Evolutionary conservation across 2,329 filamentous ascomycete genomes (phyloP).

Genomic region (Trichoderma sp.): DNA sequence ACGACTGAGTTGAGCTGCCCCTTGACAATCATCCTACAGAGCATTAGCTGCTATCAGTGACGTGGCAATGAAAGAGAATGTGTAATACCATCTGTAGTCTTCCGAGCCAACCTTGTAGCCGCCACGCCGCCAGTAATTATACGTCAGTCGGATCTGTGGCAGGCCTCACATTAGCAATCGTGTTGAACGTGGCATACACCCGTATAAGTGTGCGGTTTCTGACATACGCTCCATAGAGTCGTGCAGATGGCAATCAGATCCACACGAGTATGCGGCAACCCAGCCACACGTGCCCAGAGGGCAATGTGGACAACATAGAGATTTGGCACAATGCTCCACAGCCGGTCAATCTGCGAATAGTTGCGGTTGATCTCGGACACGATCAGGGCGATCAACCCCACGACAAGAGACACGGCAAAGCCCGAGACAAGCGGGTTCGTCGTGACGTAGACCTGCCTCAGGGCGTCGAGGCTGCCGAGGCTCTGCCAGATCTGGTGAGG

Average conservation of each 20-base stretch:
- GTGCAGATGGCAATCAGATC: constrained; percentile 73
- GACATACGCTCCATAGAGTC: constrained; percentile 75
- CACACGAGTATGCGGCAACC: constrained; percentile 68
- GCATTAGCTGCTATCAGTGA: neutral
- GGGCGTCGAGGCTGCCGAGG: constrained; percentile 59
- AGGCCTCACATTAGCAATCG: neutral
- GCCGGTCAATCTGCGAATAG: constrained; percentile 93
- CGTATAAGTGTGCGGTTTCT: neutral
- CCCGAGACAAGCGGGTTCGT: constrained; percentile 86
- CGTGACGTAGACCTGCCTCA: constrained; percentile 73
- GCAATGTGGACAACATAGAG: constrained; percentile 84
- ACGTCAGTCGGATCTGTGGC: constrained; percentile 76
- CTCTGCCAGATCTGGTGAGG: constrained; percentile 65
- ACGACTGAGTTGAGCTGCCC: constrained; percentile 61
- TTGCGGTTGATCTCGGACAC: constrained; percentile 86
- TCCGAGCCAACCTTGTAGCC: constrained; percentile 88
- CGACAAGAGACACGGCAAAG: constrained; percentile 68
- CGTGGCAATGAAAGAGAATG: neutral
- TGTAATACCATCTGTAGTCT: constrained; percentile 79
- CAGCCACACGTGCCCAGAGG: constrained; percentile 77
- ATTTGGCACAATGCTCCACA: constrained; percentile 88
- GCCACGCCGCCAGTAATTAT: constrained; percentile 95
- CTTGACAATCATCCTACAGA: constrained; percentile 67
- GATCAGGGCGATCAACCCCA: constrained; percentile 73
- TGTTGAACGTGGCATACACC: neutral